phyloP scores from a whole-genome alignment of 2,329 filamentous ascomycete species.

The Ophiostoma fasciatum region DNA sequence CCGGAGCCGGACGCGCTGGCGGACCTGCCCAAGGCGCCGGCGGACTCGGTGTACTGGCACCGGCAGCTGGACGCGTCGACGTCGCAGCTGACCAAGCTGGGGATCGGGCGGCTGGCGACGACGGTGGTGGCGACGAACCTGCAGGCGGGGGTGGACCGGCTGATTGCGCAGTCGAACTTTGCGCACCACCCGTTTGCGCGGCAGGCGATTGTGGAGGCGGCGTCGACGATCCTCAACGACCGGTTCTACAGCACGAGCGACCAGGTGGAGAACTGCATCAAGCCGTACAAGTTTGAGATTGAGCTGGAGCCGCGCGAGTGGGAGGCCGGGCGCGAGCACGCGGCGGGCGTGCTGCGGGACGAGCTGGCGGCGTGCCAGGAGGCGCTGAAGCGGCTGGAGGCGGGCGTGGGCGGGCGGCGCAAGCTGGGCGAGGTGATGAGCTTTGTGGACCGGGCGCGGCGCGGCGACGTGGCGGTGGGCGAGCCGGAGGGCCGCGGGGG shows the following conservation, averaged over 20 bases:
- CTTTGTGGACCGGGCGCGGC: slow-evolving; percentile 82
- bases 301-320: slow-evolving; percentile 88
- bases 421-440: slow-evolving; percentile 80
- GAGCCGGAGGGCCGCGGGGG: slow-evolving; percentile 74
- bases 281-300: slow-evolving; percentile 96
- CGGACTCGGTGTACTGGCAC: slow-evolving; percentile 80
- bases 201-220: slow-evolving; percentile 83
- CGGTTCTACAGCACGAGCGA: slow-evolving; percentile 94
- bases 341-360: slow-evolving; percentile 64
- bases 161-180: slow-evolving; percentile 73
- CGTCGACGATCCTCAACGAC: slow-evolving; percentile 80
- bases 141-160: slow-evolving; percentile 64
- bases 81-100: slow-evolving; percentile 81
- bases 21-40: slow-evolving; percentile 71
- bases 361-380: slow-evolving; percentile 75
- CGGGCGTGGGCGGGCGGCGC: slow-evolving; percentile 60
- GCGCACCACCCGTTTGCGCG: slow-evolving; percentile 80
- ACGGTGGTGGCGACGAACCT: slow-evolving; percentile 82
- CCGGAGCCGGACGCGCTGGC: slow-evolving; percentile 58
- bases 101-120: slow-evolving; percentile 82
- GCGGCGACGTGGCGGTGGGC: slow-evolving; percentile 68
- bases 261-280: slow-evolving; percentile 97
- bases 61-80: slow-evolving; percentile 87
- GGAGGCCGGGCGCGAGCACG: slow-evolving; percentile 71
- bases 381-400: slow-evolving; percentile 63